Evolutionary conservation across 805 yeast species (phyloP), one percentile per base, ranked within the genome.

Genomic region (Myxozyma kluyveri): DNA sequence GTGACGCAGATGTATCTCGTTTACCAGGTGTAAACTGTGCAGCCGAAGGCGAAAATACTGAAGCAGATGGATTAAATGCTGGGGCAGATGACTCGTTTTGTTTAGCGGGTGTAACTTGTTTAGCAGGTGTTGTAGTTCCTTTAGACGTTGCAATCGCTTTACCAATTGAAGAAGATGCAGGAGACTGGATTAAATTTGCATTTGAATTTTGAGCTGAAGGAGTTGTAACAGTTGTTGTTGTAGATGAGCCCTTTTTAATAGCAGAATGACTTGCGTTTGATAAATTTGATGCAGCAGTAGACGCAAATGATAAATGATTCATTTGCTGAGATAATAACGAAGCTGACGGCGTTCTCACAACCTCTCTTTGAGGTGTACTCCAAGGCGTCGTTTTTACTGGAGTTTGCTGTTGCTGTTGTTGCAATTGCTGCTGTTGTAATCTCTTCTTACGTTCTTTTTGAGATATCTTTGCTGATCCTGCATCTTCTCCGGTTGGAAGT

Each of bases 381-480:
- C 49, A 42, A n/a, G 50, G 24, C 4, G 38, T 26, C n/a, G 31
- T 29, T 18, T 22, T 18, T 21, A 23, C 18, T 17, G 4, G 29
- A n/a, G n/a, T 44, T 53, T 10, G 56, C 47, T 26, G 51, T 42
- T 61, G 59, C 53, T 2, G 61, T 57, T 10, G 58, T 45, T 7
- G 56, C 33, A 5, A 42, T 18, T 14, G 47, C 32, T 22, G 26
- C 18, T 4, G 48, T 22, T 6, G 47, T 21, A 17, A 71, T 57
- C 72, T 59, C 52, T 70, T 74, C 62, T 76, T 79, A 37, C 86
- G 66, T 57, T 81, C 86, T 61, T 80, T 80, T 57, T 83, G 87
- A 0, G 87, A 81, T 14, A 79, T 61, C 54, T 29, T 12, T 19
- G 17, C 40, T 36, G 10, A 36, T 36, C 17, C 40, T 7, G 7